Evolutionary conservation across 2,329 filamentous ascomycete genomes (phyloP), one percentile per base, ranked within the genome.

Genomic region (Neonectria faginata): DNA sequence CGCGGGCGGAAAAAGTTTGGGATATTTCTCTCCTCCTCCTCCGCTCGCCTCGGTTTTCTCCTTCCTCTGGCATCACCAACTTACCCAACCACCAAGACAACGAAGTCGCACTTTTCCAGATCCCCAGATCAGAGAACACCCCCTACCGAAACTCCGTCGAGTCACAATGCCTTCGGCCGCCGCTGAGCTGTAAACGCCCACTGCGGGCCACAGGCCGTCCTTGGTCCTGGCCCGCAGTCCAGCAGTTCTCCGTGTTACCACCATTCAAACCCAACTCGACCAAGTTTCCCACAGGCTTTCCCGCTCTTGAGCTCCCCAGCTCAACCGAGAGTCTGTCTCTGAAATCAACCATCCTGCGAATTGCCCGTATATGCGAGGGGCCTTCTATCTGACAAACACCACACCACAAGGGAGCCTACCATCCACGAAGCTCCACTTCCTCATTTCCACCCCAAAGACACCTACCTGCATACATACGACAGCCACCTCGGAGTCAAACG

Each of bases 121-220:
- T 69, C 56, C 62, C 72, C 53, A 70, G 66, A 75, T 69, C 71
- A 79, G 75, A 75, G 78, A 73, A 77, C 71, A 72, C 70, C 77
- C 70, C 76, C 70, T 72, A 76, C 68, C 71, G 77, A 84, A 87
- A 88, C 89, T 91, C 90, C 85, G 89, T 92, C 90, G 89, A 91
- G 84, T 85, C 75, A 82, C 71, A 79, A 90, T 89, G 87, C 88
- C 88, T 88, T 88, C 85, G 89, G 89, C 90, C 86, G 84, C 91
- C 90, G 90, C 89, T 92, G 91, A 91, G 91, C 92, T 95, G 91
- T 97, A 94, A 94, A 93, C 88, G 83, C 87, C 89, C 89, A 90
- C 91, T 94, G 89, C 90, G 90, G 89, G 88, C 85, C 82, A 77
- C 81, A 39, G 81, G 78, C 78, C 78, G 62, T 76, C 76, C 79